A percentile compares a stretch with the other conserved stretches of the same genome.
phyloP scores from a whole-genome alignment of 1,284 basidiomycete genomes.

The Leccinum griseonigrum region DNA sequence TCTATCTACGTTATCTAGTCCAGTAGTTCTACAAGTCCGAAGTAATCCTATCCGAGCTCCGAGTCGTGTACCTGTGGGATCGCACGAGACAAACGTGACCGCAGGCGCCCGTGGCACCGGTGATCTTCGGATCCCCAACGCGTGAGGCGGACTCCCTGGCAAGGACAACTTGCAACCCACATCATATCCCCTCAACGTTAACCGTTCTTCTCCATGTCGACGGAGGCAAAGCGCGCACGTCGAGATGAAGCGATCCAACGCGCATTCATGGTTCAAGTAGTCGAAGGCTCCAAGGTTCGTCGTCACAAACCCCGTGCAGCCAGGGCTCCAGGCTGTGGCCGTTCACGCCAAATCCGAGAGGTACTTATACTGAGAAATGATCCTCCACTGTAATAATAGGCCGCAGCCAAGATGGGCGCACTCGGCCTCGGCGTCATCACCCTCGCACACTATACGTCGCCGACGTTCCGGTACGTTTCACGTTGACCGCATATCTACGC shows the following conservation, averaged over 20 bases:
- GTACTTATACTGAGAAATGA: not conserved
- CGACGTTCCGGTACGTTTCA: slow-evolving; percentile 63
- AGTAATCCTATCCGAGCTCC: not conserved
- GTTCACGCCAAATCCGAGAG: not conserved
- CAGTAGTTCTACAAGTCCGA: not conserved
- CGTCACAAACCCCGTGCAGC: slow-evolving; percentile 1
- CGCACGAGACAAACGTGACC: not conserved
- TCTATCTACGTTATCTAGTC: not conserved
- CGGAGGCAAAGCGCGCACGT: slow-evolving; percentile 36
- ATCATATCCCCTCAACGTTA: not conserved
- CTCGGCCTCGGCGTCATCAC: slow-evolving; percentile 62
- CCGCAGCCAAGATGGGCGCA: slow-evolving; percentile 50
- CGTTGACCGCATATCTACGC: not conserved
- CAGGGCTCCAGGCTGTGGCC: not conserved
- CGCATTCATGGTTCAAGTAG: slow-evolving; percentile 54
- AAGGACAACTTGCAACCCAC: not conserved
- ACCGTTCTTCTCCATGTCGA: slow-evolving; percentile 35
- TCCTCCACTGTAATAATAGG: slow-evolving; percentile 38
- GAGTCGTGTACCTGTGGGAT: not conserved
- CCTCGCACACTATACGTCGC: slow-evolving; percentile 74
- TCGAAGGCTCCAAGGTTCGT: slow-evolving; percentile 48
- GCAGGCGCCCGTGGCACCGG: not conserved
- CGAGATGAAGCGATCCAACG: slow-evolving; percentile 51
- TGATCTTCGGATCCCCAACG: not conserved
- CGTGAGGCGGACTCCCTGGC: not conserved